Conservation (phyloP, 345 rosid species). For the Mallotus nudiflorus region DNA sequence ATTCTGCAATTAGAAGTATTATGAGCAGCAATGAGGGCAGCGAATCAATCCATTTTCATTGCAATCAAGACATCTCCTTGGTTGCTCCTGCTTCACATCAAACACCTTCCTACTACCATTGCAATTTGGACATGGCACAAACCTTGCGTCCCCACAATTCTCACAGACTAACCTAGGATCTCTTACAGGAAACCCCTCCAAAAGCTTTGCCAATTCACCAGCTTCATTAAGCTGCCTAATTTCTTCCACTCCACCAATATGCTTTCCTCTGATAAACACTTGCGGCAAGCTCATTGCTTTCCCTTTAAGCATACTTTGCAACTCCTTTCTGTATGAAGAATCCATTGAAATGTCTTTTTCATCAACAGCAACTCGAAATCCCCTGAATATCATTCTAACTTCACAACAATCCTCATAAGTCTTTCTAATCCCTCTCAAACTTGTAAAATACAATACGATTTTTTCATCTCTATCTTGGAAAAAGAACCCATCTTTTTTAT, state of each 20-base stretch:
- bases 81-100: constrained; percentile 35
- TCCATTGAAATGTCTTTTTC: constrained; percentile 51
- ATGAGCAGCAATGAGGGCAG: constrained; percentile 42
- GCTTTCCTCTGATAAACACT: constrained; percentile 41
- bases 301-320: constrained; percentile 28
- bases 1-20: neutral
- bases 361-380: constrained; percentile 39
- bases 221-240: constrained; percentile 42
- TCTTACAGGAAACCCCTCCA: constrained; percentile 36
- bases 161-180: constrained; percentile 36
- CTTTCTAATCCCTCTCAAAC: constrained; percentile 46
- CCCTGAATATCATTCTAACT: constrained; percentile 43
- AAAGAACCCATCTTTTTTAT: constrained; percentile 14
- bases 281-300: constrained; percentile 37
- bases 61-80: constrained; percentile 41
- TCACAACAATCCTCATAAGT: constrained; percentile 45
- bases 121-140: constrained; percentile 45
- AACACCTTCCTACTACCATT: constrained; percentile 46
- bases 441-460: constrained; percentile 67
- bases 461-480: constrained; percentile 33
- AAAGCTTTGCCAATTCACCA: constrained; percentile 40
- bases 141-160: constrained; percentile 48
- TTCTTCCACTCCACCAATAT: constrained; percentile 46
- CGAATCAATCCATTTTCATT: constrained; percentile 54
- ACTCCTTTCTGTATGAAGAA: constrained; percentile 36